Evolutionary conservation across 106 monocot genomes (phyloP).

Genomic region (Xerophyta viscosa): DNA sequence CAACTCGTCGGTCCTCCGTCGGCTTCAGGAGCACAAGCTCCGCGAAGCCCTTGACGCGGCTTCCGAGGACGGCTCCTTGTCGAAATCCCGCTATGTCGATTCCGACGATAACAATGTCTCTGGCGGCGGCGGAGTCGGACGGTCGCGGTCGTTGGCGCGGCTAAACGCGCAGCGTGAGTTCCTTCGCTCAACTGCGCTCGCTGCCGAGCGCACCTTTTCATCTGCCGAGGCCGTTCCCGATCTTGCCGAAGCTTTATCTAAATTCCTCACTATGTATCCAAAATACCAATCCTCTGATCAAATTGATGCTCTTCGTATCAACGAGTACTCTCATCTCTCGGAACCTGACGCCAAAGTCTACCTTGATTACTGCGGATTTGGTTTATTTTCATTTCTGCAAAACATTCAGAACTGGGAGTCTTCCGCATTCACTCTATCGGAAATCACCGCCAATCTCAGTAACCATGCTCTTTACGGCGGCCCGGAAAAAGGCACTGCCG

Average conservation of each 20-base stretch:
- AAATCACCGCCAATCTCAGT: conserved; percentile 81
- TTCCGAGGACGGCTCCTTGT: conserved; percentile 78
- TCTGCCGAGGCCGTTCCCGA: conserved; percentile 43
- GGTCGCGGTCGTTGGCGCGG: conserved; percentile 78
- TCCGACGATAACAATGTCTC: too few relatives aligned
- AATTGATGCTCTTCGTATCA: conserved; percentile 55
- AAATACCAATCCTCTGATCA: conserved; percentile 58
- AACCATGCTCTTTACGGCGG: conserved; percentile 89
- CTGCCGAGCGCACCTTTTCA: conserved; percentile 62
- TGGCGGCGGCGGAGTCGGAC: too few relatives aligned
- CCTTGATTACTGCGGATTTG: conserved; percentile 97
- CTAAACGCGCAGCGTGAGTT: conserved; percentile 89
- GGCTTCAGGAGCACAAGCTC: conserved; percentile 72
- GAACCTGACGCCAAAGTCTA: conserved; percentile 61
- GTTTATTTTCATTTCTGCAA: conserved; percentile 86
- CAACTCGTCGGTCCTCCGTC: conserved; percentile 43
- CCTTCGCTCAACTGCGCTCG: conserved; percentile 76
- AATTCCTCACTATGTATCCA: conserved; percentile 92
- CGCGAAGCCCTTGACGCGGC: conserved; percentile 91
- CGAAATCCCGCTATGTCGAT: conserved; percentile 63
- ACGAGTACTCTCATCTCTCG: conserved; percentile 69
- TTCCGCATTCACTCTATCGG: conserved; percentile 67
- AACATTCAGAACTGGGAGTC: conserved; percentile 54
- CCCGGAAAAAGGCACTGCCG: conserved; percentile 75
- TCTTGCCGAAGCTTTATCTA: conserved; percentile 42